These are phyloP conservation scores for Daldinia loculata DNA, from an alignment of 495 filamentous ascomycete species.

Conservation along the genomic window DNA sequence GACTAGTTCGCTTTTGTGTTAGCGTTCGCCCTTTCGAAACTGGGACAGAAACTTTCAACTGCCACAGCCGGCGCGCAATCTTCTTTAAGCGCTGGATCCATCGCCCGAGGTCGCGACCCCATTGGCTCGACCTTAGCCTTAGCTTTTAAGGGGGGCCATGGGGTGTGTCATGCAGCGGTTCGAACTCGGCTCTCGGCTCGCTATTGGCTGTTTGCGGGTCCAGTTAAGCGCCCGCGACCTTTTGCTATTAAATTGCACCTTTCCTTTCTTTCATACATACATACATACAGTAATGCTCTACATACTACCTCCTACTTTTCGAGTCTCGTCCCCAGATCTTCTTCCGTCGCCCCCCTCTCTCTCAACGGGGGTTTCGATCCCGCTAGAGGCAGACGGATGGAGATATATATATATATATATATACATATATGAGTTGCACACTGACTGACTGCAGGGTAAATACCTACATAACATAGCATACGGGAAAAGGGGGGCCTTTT, in stretches of 20 bases:
- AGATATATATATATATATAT: slow-evolving; percentile 4
- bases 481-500: not conserved
- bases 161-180: slow-evolving; percentile 44
- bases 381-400: not conserved
- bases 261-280: slow-evolving; percentile 22
- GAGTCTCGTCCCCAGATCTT: slow-evolving; percentile 27
- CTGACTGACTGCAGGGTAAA: not conserved
- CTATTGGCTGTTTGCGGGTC: slow-evolving; percentile 19
- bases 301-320: not conserved
- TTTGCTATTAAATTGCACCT: slow-evolving; percentile 32
- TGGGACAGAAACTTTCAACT: not conserved
- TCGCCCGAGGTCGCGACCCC: slow-evolving; percentile 1
- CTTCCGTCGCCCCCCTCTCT: not conserved
- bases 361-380: slow-evolving; percentile 21
- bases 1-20: not conserved
- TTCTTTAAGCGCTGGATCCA: slow-evolving; percentile 38
- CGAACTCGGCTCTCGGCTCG: slow-evolving; percentile 19
- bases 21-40: slow-evolving; percentile 18
- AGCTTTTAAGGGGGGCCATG: slow-evolving; percentile 19
- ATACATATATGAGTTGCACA: not conserved
- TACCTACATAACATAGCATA: not conserved
- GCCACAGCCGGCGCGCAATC: slow-evolving; percentile 19
- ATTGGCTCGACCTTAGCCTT: slow-evolving; percentile 35
- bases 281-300: too few species aligned
- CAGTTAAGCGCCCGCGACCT: slow-evolving; percentile 43